A percentile compares a stretch with the other conserved stretches of the same genome.
phyloP scores from a whole-genome alignment of 1,284 basidiomycete genomes.

The Cutaneotrichosporon cavernicola region DNA sequence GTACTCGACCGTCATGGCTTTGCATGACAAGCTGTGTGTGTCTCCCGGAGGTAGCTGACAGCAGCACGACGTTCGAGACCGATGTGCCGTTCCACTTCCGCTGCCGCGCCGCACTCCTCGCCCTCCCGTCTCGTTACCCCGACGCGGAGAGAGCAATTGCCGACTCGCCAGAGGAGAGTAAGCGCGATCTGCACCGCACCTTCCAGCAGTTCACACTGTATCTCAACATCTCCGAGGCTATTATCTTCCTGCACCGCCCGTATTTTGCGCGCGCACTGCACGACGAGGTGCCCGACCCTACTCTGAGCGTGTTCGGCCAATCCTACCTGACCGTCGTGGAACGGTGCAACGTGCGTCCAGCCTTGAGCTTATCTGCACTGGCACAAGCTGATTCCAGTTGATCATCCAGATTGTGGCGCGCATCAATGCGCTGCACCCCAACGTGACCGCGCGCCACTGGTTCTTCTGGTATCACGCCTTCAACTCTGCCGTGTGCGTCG shows the following conservation, averaged over 20 bases:
- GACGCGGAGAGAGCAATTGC: conserved; percentile 19
- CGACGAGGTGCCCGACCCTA: conserved; percentile 27
- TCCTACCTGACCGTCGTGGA: conserved; percentile 35
- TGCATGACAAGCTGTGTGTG: conserved; percentile 28
- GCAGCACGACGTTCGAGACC: conserved; percentile 26
- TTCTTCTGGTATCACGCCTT: conserved; percentile 35
- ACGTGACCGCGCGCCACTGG: conserved; percentile 36
- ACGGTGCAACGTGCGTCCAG: conserved; percentile 28
- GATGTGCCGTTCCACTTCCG: conserved; percentile 27
- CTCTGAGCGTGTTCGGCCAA: conserved; percentile 22
- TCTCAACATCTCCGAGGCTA: conserved; percentile 31
- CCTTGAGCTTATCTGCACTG: no score
- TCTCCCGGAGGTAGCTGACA: not conserved
- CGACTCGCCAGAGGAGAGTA: conserved; percentile 24
- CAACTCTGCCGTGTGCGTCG: conserved; percentile 34
- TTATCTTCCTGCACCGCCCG: conserved; percentile 35
- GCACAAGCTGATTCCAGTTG: conserved; percentile 20
- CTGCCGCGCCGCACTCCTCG: conserved; percentile 27
- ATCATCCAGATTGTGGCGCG: conserved; percentile 31
- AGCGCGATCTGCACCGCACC: conserved; percentile 25
- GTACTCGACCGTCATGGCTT: conserved; percentile 19
- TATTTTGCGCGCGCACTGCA: conserved; percentile 35
- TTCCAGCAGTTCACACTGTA: conserved; percentile 33
- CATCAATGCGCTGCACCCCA: conserved; percentile 31
- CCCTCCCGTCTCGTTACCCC: conserved; percentile 27